phyloP scores from a whole-genome alignment of 1,284 basidiomycete species.

The Meira miltonrushii region DNA sequence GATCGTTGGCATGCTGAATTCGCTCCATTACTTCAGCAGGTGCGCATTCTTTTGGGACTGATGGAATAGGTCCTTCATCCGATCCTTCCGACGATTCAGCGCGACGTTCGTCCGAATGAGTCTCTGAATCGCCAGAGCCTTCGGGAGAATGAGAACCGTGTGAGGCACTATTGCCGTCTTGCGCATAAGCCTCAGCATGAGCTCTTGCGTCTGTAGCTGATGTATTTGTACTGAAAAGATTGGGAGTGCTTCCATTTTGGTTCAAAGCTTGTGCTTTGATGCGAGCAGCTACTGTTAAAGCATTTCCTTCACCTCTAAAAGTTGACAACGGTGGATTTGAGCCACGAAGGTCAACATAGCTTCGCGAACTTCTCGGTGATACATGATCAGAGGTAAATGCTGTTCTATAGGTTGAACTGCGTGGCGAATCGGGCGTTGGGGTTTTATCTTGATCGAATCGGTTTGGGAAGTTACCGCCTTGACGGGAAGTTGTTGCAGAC shows the following conservation, averaged over 20 bases:
- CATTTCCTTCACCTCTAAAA: not conserved
- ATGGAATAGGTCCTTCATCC: not conserved
- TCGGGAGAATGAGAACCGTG: constrained; percentile 51
- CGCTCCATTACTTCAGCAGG: constrained; percentile 58
- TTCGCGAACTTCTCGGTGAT: constrained; percentile 17
- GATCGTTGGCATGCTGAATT: constrained; percentile 60
- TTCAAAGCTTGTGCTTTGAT: not conserved
- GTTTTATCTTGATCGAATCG: constrained; percentile 36
- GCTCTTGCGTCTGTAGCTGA: not conserved
- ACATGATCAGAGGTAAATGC: constrained; percentile 14
- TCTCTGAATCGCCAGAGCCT: constrained; percentile 57
- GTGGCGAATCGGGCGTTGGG: constrained; percentile 32
- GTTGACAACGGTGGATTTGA: not conserved
- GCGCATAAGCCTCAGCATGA: constrained; percentile 3
- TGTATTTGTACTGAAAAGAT: constrained; percentile 1
- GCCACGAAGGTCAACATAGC: constrained; percentile 18
- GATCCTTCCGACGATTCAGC: no score
- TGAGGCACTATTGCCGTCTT: constrained; percentile 3
- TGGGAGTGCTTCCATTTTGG: constrained; percentile 3
- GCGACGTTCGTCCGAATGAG: constrained; percentile 52
- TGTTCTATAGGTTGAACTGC: constrained; percentile 13
- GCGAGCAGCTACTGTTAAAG: not conserved
- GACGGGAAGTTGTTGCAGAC: not conserved
- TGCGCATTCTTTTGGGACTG: constrained; percentile 38
- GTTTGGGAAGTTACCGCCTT: not conserved